Percentiles rank a stretch among this genome's conserved stretches.
Conservation (phyloP, 2,329 filamentous ascomycete species). For the Coniochaeta sp. region DNA sequence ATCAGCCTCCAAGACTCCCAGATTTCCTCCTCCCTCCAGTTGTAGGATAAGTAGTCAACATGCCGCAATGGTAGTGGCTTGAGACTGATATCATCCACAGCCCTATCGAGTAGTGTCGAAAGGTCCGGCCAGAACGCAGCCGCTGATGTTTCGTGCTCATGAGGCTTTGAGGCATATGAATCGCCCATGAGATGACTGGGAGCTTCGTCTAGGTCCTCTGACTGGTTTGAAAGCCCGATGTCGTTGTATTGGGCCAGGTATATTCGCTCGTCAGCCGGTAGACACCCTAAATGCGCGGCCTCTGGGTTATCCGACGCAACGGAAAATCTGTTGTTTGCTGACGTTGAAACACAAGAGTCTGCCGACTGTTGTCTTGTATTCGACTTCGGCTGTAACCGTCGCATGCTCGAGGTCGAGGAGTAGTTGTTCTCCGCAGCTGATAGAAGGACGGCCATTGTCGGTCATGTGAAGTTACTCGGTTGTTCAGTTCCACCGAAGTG, state of each 20-base stretch:
- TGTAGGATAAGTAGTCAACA: slow-evolving; percentile 91
- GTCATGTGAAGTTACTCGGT: no score
- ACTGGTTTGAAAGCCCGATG: slow-evolving; percentile 36
- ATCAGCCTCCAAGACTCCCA: slow-evolving; percentile 94
- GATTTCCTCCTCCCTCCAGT: slow-evolving; percentile 93
- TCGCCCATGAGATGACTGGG: slow-evolving; percentile 41
- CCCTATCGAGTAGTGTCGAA: slow-evolving; percentile 50
- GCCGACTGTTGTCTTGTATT: slow-evolving; percentile 33
- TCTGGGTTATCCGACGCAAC: slow-evolving; percentile 47
- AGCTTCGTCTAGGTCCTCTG: slow-evolving; percentile 40
- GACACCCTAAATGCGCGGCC: slow-evolving; percentile 28
- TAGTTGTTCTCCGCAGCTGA: slow-evolving; percentile 51
- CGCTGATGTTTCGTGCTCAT: slow-evolving; percentile 43
- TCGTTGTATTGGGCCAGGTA: slow-evolving; percentile 38
- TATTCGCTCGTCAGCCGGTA: slow-evolving; percentile 42
- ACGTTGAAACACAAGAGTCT: slow-evolving; percentile 54
- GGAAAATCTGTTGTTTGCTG: slow-evolving; percentile 58
- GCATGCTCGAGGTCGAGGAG: slow-evolving; percentile 44
- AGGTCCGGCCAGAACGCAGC: slow-evolving; percentile 50
- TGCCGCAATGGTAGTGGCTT: slow-evolving; percentile 72
- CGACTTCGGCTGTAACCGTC: slow-evolving; percentile 50
- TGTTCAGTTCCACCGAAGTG: no score
- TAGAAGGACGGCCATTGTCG: slow-evolving; percentile 48
- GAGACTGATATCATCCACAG: slow-evolving; percentile 74
- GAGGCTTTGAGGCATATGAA: slow-evolving; percentile 44